Percentiles rank a stretch among this genome's conserved stretches.
Conservation (phyloP, 179 eudicot genomes). For the Monotropa hypopitys region DNA sequence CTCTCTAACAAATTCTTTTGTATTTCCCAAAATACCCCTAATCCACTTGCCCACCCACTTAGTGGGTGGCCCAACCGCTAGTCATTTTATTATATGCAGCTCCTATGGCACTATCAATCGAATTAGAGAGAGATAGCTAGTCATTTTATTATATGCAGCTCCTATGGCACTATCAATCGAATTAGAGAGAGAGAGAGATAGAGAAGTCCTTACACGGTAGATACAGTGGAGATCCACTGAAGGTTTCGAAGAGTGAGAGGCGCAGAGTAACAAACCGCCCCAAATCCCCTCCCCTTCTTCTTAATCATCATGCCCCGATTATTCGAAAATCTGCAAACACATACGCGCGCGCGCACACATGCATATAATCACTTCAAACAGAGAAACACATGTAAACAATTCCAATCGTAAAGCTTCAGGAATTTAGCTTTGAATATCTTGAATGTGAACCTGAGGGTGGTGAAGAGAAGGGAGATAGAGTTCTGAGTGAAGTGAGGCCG, state of each 20-base stretch:
- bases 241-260: conserved; percentile 38
- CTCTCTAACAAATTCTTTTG: too few relatives aligned
- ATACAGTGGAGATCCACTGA: conserved; percentile 58
- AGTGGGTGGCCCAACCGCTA: too few relatives aligned
- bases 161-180: not conserved
- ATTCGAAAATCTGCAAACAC: conserved; percentile 12
- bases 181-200: not conserved
- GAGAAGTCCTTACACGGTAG: conserved; percentile 46
- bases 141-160: not conserved
- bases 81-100: not conserved
- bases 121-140: not conserved
- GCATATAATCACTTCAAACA: not conserved
- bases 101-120: not conserved
- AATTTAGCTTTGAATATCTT: not conserved
- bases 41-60: too few relatives aligned
- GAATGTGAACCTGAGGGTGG: not conserved
- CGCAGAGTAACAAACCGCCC: conserved; percentile 30
- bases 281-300: not conserved
- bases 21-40: too few relatives aligned
- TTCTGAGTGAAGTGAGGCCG: not conserved
- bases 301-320: not conserved
- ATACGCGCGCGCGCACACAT: not conserved
- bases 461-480: not conserved
- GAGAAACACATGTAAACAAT: not conserved
- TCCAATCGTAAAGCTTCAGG: not conserved